Evolutionary conservation across 352 stramenopile species (phyloP).

Genomic region (Globisporangium perplexum): DNA sequence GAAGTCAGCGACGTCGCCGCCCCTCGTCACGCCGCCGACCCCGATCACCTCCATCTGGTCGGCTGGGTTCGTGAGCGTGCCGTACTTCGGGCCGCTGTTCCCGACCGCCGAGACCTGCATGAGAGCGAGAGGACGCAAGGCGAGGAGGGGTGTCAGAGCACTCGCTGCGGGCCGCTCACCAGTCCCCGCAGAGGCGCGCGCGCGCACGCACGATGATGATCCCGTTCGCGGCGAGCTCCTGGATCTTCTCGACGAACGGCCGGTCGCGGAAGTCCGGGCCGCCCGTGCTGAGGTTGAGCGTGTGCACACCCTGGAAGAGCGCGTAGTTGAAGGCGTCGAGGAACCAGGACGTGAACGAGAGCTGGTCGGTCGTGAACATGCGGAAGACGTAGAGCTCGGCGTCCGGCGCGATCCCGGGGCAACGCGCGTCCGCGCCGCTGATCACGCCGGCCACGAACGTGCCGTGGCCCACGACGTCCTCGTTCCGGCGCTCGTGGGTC

Average conservation of each 20-base stretch:
- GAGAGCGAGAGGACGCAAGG: background rate
- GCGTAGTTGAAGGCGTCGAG: conserved; percentile 89
- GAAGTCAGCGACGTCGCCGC: conserved; percentile 63
- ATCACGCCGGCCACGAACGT: conserved; percentile 84
- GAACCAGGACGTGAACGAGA: conserved; percentile 89
- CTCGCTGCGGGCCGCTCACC: background rate
- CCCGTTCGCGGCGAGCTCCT: conserved; percentile 69
- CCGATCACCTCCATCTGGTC: conserved; percentile 85
- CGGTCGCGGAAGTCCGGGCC: conserved; percentile 80
- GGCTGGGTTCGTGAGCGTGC: conserved; percentile 78
- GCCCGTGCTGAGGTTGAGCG: conserved; percentile 86
- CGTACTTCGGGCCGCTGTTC: conserved; percentile 82
- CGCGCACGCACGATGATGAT: conserved; percentile 54
- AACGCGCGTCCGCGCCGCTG: conserved; percentile 43
- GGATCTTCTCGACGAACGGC: conserved; percentile 87
- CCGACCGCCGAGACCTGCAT: conserved; percentile 70
- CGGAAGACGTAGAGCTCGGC: conserved; percentile 75
- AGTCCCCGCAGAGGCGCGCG: background rate
- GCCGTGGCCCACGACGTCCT: conserved; percentile 71
- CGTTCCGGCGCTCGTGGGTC: conserved; percentile 78
- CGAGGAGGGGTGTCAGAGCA: too few relatives aligned
- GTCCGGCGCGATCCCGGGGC: conserved; percentile 73
- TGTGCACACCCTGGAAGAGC: conserved; percentile 62
- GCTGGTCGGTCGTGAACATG: conserved; percentile 82
- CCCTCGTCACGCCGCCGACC: conserved; percentile 61